A percentile compares a stretch with the other conserved stretches of the same genome.
These are phyloP conservation scores for Cyclaneusma minus DNA, from an alignment of 2,329 filamentous ascomycete species.

Conservation along the genomic window DNA sequence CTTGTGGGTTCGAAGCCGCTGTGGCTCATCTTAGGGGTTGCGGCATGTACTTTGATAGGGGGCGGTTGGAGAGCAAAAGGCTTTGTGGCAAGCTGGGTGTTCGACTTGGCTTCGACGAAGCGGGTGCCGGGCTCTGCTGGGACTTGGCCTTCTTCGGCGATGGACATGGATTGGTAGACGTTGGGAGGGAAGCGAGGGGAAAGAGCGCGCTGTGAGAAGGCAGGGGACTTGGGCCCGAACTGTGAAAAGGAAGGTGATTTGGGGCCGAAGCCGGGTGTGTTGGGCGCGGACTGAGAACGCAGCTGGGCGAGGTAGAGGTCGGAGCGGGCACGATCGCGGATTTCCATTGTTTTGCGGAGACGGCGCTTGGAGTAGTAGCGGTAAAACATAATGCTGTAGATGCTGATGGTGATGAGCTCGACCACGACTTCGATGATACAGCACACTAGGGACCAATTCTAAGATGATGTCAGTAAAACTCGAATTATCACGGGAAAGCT, in stretches of 20 bases:
- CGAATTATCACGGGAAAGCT: constrained; percentile 2
- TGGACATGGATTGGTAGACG: constrained; percentile 33
- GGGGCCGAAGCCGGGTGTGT: constrained; percentile 77
- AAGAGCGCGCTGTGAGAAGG: constrained; percentile 22
- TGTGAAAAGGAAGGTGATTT: constrained; percentile 38
- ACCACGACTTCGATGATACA: constrained; percentile 93
- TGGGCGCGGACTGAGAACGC: constrained; percentile 75
- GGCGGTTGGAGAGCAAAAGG: constrained; percentile 82
- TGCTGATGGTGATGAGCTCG: constrained; percentile 76
- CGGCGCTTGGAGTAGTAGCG: constrained; percentile 93
- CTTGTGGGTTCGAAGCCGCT: constrained; percentile 40
- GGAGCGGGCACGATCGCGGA: constrained; percentile 82
- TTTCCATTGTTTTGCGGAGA: constrained; percentile 91
- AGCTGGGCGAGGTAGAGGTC: constrained; percentile 88
- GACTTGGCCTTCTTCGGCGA: constrained; percentile 36
- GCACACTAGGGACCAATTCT: constrained; percentile 94
- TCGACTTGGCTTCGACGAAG: constrained; percentile 46
- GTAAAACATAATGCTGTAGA: constrained; percentile 94
- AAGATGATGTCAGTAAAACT: constrained; percentile 11
- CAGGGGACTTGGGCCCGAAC: constrained; percentile 43
- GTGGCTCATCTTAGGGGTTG: constrained; percentile 55
- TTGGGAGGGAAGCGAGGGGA: constrained; percentile 44
- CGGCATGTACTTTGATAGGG: constrained; percentile 60
- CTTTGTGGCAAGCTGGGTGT: constrained; percentile 37
- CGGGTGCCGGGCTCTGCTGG: constrained; percentile 33